These are phyloP conservation scores for Kwoniella botswanensis DNA, from an alignment of 768 basidiomycete species.

Conservation along the genomic window DNA sequence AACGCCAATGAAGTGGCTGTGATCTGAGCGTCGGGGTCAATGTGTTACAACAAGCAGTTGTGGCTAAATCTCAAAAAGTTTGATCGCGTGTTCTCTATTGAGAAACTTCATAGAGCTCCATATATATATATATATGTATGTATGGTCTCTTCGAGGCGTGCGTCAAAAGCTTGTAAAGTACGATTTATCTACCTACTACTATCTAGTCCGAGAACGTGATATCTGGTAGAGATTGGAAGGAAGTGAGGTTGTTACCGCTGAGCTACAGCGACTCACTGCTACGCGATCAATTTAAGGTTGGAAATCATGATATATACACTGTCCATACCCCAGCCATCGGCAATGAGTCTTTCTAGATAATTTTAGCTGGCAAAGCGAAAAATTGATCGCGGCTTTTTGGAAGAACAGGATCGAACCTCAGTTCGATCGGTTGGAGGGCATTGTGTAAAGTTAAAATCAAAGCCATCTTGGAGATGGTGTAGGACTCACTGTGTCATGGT, in stretches of 20 bases:
- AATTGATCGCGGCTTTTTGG: neutral
- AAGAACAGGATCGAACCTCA: neutral
- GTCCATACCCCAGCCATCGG: too few relatives aligned
- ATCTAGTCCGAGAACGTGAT: neutral
- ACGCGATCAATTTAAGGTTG: neutral
- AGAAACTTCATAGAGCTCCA: neutral
- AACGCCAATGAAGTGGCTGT: neutral
- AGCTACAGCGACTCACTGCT: neutral
- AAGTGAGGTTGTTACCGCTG: neutral
- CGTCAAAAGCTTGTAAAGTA: neutral
- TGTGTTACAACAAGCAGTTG: neutral
- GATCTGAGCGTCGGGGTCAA: neutral
- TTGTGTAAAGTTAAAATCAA: neutral
- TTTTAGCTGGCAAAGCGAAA: neutral
- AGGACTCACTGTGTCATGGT: too few relatives aligned
- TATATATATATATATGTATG: neutral
- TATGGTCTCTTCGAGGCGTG: neutral
- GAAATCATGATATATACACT: too few relatives aligned
- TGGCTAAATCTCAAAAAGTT: neutral
- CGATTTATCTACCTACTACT: neutral
- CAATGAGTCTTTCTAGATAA: too few relatives aligned
- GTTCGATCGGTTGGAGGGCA: neutral
- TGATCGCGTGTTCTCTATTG: conserved; percentile 2
- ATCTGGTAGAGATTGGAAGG: neutral
- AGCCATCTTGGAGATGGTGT: neutral